phyloP scores from a whole-genome alignment of 495 filamentous ascomycete species.

The Lepidopterella palustris region DNA sequence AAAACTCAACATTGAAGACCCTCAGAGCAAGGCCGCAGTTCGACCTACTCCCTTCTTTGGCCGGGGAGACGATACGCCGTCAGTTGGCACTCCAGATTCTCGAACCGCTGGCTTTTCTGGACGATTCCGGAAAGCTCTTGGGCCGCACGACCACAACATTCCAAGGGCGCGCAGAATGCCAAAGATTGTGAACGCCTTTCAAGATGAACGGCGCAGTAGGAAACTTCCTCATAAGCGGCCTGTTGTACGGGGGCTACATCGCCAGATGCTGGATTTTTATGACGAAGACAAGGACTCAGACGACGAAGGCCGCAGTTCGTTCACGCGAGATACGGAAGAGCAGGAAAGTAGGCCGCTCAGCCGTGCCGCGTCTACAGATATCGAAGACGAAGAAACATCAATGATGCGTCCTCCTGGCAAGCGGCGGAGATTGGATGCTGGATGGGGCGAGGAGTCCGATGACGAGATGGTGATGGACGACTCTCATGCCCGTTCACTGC shows the following conservation, averaged over 20 bases:
- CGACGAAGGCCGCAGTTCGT: conserved; percentile 47
- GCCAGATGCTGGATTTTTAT: conserved; percentile 41
- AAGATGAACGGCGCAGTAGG: conserved; percentile 59
- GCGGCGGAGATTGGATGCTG: conserved; percentile 35
- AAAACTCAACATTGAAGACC: conserved; percentile 68
- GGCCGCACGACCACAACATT: conserved; percentile 44
- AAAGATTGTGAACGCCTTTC: conserved; percentile 62
- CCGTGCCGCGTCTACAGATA: conserved; percentile 58
- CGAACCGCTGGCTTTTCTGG: conserved; percentile 41
- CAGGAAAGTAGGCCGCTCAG: conserved; percentile 75
- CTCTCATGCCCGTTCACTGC: conserved; percentile 27
- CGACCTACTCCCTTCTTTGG: conserved; percentile 44
- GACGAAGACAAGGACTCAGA: conserved; percentile 48
- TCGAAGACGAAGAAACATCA: conserved; percentile 44
- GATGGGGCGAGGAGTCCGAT: conserved; percentile 35
- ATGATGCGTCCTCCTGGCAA: conserved; percentile 30
- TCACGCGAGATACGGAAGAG: conserved; percentile 70
- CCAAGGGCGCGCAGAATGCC: conserved; percentile 53
- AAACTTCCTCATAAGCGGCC: conserved; percentile 46
- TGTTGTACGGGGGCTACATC: conserved; percentile 51
- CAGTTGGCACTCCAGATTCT: conserved; percentile 62
- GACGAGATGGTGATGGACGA: conserved; percentile 38
- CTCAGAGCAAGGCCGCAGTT: conserved; percentile 48
- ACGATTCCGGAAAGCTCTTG: conserved; percentile 23
- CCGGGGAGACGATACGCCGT: conserved; percentile 48